Percentiles rank a stretch among this genome's conserved stretches.
Conservation (phyloP, 345 rosid species). For the Syzygium aqueum region DNA sequence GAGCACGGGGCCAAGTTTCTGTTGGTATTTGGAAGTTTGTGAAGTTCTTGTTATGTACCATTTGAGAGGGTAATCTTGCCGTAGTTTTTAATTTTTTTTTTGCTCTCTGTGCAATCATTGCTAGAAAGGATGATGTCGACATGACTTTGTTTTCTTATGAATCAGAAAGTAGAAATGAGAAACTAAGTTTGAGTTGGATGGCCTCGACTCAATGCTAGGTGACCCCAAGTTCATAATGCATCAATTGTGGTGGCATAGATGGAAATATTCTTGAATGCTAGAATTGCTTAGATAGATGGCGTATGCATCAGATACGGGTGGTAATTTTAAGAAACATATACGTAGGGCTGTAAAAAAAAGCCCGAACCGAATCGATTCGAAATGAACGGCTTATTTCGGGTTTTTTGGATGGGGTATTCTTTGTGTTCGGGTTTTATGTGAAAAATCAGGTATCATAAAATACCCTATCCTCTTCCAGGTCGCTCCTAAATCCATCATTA, state of each 20-base stretch:
- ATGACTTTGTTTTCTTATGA: too few species aligned
- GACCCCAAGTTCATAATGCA: not conserved
- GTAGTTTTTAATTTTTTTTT: too few species aligned
- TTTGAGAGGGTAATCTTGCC: too few species aligned
- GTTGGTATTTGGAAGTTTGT: too few species aligned
- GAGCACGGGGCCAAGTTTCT: not conserved
- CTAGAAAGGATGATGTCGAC: too few species aligned
- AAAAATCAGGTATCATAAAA: too few species aligned
- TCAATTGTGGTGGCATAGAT: not conserved
- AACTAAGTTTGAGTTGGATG: not conserved
- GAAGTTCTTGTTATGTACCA: too few species aligned
- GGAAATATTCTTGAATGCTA: not conserved
- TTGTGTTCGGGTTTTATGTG: too few species aligned
- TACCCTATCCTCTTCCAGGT: too few species aligned
- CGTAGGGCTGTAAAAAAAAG: not conserved
- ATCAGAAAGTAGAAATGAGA: not conserved
- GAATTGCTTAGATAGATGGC: not conserved
- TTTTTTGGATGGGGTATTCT: fast-evolving
- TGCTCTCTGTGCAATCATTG: too few species aligned
- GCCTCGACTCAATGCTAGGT: not conserved
- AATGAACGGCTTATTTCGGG: not conserved
- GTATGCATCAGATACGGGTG: not conserved
- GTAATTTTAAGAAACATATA: too few species aligned
- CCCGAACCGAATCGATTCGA: fast-evolving
- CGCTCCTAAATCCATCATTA: not conserved